Base-by-base conservation (phyloP, 371 early-diverging fungal genomes). In the Agmasoma carcini region DNA sequence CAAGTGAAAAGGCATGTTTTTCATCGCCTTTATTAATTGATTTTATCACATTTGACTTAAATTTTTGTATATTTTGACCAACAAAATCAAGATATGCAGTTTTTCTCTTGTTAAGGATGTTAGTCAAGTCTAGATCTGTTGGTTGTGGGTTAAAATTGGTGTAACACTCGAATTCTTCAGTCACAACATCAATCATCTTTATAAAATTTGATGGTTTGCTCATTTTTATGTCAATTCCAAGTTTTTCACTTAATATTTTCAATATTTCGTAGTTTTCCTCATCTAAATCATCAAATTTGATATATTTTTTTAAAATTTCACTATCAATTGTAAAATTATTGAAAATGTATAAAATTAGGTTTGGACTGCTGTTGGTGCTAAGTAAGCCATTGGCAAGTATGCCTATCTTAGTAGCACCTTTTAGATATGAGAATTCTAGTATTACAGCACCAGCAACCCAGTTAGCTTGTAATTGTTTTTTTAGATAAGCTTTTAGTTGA, bases 221-320 rank as follows among this genome's bases (percentile, higher is more conserved):
- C 14, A 52, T 5, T 7, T 52, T 7, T 7, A 9, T 19, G 12
- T 52, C 19, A 6, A 11, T 23, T 9, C 20, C 43, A 15, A 39
- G 43, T 7, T 7, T 19, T 9, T 25, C 41, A 27, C 17, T 7
- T 4, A 52, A 46, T 7, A 5, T 12, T 12, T 7, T 22, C 38
- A 52, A 23, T 11, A 33, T n/a, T 12, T 52, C 53, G 25, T 46
- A 9, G 22, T 52, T 52, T 9, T 14, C 27, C 19, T 52, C 53
- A 14, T 11, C 20, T 9, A 27, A 12, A 5, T 11, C 25, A 6
- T 27, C 25, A 9, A 46, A 11, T 23, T n/a, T 25, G n/a, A 33
- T 52, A 9, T 43, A 7, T 20, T 15, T 11, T 7, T 20, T 15
- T 6, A 52, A 11, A 5, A 37, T 15, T 7, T 5, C 7, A 5